Conservation (phyloP, 305 asterid genomes). For the Nicotiana rustica region DNA sequence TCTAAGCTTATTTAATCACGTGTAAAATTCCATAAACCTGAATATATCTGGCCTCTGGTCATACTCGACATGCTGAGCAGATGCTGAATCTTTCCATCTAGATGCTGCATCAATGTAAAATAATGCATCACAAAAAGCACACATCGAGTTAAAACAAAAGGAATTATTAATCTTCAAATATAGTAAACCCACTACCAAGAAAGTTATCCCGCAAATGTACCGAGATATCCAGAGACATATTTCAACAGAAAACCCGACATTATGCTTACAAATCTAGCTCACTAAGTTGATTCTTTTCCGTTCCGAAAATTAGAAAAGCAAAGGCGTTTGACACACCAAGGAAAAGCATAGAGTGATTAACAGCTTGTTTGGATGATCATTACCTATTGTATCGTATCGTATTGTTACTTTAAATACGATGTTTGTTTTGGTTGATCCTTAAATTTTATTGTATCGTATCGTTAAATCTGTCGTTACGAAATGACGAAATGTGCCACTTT, state of each 20-base stretch:
- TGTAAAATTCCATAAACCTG: slow-evolving; percentile 59
- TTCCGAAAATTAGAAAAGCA: not conserved
- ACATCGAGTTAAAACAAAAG: not conserved
- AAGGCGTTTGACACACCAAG: not conserved
- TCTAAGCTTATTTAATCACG: not conserved
- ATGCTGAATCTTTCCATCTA: slow-evolving; percentile 92
- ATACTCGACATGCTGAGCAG: slow-evolving; percentile 95
- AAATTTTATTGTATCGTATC: too few species aligned
- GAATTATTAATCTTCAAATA: not conserved
- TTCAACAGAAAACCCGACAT: not conserved
- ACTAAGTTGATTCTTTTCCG: not conserved
- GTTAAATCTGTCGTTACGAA: too few species aligned
- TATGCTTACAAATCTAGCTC: not conserved
- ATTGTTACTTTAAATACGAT: too few species aligned
- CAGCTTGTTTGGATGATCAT: too few species aligned
- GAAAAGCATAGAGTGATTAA: not conserved
- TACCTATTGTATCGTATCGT: too few species aligned
- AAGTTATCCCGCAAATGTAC: not conserved
- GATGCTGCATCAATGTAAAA: slow-evolving; percentile 69
- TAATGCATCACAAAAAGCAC: slow-evolving; percentile 12
- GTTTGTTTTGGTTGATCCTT: too few species aligned
- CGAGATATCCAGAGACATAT: not conserved
- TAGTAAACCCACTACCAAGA: slow-evolving; percentile 12
- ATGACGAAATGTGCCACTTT: too few species aligned
- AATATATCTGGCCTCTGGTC: slow-evolving; percentile 99